Evolutionary conservation across 371 early-diverging fungal species (phyloP), one percentile per base, ranked within the genome.

Genomic region (Rhizomucor pusillus): DNA sequence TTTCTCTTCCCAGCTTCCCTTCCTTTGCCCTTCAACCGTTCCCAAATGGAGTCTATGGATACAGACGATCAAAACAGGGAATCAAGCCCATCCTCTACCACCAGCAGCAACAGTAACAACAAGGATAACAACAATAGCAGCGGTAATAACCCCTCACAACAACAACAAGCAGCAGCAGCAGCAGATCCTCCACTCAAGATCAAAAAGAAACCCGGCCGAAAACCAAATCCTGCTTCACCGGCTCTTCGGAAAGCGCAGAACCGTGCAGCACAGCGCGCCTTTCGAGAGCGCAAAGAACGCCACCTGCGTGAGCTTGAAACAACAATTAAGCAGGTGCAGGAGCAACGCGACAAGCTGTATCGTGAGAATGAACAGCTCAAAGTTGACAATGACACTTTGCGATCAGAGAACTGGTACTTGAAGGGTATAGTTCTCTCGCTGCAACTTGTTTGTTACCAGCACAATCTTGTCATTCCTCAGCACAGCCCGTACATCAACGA

Each of bases 221-320:
- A 92, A 67, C 91, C 90, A 13, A 86, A 84, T 54, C 86, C 84
- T n/a, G 82, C 83, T 19, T 84, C 84, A 4, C 86, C 84, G 12
- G 83, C 84, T 6, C 80, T 89, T 45, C 82, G 91, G 23, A 90
- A 89, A 48, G 90, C 88, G 19, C 91, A 91, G 59, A 91, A 91
- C 67, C 66, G 91, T 45, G 90, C 89, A 5, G 91, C 91, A 0
- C 91, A 91, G 65, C 78, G 91, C 23, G 91, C 91, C 1, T 91
- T 91, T 63, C 73, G 91, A 41, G 89, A 90, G 57, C 84, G 91
- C 47, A 90, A 88, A 63, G 89, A 90, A 60, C 63, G 80, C 47
- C 87, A 90, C 55, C 71, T 90, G 34, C 66, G 77, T 43, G 79
- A 85, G 13, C 73, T 91, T 6, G 90, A 91, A 66, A 66, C 69